Evolutionary conservation across 2,329 filamentous ascomycete genomes (phyloP).

Genomic region (Proliferodiscus dingleyae): DNA sequence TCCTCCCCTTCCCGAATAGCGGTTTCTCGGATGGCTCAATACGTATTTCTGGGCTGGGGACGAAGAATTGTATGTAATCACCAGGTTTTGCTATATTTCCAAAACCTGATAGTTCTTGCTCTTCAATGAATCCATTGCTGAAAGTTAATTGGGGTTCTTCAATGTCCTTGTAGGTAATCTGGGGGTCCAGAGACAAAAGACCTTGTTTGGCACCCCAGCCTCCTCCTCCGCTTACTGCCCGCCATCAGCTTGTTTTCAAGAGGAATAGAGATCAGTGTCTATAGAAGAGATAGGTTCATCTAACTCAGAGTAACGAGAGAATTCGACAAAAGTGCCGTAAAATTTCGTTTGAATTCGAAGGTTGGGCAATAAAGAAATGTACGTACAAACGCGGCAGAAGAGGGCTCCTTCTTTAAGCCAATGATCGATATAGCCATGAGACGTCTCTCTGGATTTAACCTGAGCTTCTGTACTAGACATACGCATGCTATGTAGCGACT

Average conservation of each 20-base stretch:
- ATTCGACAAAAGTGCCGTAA: no score
- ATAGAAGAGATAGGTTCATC: no score
- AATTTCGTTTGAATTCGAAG: no score
- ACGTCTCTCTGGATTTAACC: not conserved
- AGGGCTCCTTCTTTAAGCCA: conserved; percentile 20
- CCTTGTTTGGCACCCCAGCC: conserved; percentile 81
- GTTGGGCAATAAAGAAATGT: not conserved
- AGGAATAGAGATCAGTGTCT: no score
- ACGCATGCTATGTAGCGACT: not conserved
- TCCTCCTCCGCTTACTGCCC: conserved; percentile 69
- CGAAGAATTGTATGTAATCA: conserved; percentile 63
- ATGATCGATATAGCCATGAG: conserved; percentile 14
- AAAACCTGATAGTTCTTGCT: conserved; percentile 34
- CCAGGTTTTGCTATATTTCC: conserved; percentile 57
- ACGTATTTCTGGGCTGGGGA: conserved; percentile 29
- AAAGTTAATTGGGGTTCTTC: conserved; percentile 52
- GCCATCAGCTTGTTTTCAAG: no score
- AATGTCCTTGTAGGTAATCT: conserved; percentile 47
- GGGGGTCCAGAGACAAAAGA: conserved; percentile 71
- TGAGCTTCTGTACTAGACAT: not conserved
- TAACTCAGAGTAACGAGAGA: no score
- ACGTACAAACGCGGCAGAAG: conserved; percentile 30
- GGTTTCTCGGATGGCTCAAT: not conserved
- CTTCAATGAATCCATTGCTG: conserved; percentile 23
- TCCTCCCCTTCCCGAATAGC: not conserved